A percentile compares a stretch with the other conserved stretches of the same genome.
Evolutionary conservation across 2,329 filamentous ascomycete genomes (phyloP).

Genomic region (Exutisphaerella laricina): DNA sequence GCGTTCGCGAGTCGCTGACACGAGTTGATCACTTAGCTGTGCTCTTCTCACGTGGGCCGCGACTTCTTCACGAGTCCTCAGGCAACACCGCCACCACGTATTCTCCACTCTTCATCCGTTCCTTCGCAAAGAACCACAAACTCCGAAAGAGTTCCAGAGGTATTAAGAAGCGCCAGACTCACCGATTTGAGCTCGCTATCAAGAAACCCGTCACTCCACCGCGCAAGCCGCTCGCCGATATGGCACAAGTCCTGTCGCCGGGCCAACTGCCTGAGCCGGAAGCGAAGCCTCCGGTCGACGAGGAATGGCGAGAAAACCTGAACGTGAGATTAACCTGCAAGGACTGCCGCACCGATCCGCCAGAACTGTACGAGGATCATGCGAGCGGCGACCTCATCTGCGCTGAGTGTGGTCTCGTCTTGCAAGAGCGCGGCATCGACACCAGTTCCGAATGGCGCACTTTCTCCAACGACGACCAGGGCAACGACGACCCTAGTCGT

Average conservation of each 20-base stretch:
- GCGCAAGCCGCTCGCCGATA: conserved; percentile 28
- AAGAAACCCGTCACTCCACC: conserved; percentile 18
- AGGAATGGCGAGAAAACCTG: conserved; percentile 72
- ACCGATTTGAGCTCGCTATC: conserved; percentile 32
- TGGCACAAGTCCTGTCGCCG: conserved; percentile 39
- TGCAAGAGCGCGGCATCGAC: conserved; percentile 87
- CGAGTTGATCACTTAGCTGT: conserved; percentile 22
- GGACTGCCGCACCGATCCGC: conserved; percentile 88
- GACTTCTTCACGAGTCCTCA: conserved; percentile 6
- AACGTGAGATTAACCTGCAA: conserved; percentile 80
- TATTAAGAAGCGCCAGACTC: conserved; percentile 40
- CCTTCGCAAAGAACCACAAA: conserved; percentile 43
- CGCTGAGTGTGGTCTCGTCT: conserved; percentile 81
- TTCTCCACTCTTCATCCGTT: conserved; percentile 63
- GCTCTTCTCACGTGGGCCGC: conserved; percentile 18
- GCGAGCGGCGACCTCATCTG: conserved; percentile 91
- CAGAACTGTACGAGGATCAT: conserved; percentile 88
- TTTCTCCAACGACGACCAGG: conserved; percentile 96
- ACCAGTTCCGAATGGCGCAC: conserved; percentile 98
- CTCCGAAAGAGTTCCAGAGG: conserved; percentile 40
- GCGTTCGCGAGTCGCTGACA: conserved; percentile 15
- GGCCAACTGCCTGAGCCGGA: conserved; percentile 41
- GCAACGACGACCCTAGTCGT: conserved; percentile 94
- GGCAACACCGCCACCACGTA: conserved; percentile 43
- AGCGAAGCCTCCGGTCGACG: conserved; percentile 33